Percentiles rank a stretch among this genome's conserved stretches.
phyloP scores from a whole-genome alignment of 202 grass and related monocot species.

The Cymbopogon flexuosus region DNA sequence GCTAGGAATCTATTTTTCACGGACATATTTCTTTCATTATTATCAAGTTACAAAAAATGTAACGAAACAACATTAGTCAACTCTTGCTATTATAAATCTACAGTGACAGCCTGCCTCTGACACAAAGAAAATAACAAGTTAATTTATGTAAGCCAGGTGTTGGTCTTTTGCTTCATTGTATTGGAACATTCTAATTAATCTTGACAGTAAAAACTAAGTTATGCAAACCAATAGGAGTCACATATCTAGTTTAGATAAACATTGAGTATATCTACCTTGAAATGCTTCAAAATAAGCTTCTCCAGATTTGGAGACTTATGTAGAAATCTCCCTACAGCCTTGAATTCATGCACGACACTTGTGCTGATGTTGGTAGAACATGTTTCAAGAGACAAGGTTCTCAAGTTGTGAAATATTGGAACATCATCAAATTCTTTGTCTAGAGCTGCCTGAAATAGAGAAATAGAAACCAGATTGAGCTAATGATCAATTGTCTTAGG shows the following conservation, averaged over 20 bases:
- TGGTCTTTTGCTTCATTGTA: too few relatives aligned
- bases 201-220: background rate
- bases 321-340: background rate
- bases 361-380: background rate
- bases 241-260: background rate
- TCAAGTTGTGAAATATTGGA: background rate
- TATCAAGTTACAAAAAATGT: too few relatives aligned
- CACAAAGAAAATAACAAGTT: too few relatives aligned
- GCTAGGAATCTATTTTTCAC: too few relatives aligned
- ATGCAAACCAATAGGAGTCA: background rate
- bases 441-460: background rate
- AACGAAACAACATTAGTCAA: too few relatives aligned
- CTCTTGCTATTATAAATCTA: too few relatives aligned
- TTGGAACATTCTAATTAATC: background rate
- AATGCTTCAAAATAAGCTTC: background rate
- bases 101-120: too few relatives aligned
- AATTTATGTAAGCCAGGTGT: too few relatives aligned
- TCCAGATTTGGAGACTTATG: slow-evolving; percentile 1
- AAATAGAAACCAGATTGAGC: background rate
- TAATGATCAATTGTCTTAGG: background rate
- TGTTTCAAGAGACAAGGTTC: background rate
- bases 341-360: background rate
- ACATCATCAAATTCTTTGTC: background rate
- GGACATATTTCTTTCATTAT: too few relatives aligned
- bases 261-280: background rate